Conservation (phyloP, 2,329 filamentous ascomycete species). For the Aspergillus brasiliensis region DNA sequence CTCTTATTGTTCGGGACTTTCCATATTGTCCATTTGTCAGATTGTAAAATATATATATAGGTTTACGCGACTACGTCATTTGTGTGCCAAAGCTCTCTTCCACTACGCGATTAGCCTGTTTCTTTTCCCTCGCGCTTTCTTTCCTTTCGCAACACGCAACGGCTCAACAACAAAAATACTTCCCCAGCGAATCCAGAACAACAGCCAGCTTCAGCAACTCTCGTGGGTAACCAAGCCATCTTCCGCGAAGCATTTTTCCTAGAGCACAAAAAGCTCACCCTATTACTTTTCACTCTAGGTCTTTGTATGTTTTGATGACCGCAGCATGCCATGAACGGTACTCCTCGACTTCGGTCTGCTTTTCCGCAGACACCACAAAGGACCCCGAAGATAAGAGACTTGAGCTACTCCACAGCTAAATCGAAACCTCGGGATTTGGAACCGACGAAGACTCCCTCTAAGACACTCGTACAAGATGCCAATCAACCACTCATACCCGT, state of each 20-base stretch:
- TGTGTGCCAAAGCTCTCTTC: neutral
- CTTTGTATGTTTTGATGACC: slow-evolving; percentile 21
- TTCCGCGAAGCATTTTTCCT: no score
- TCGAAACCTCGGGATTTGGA: slow-evolving; percentile 27
- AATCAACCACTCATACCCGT: slow-evolving; percentile 73
- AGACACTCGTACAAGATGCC: slow-evolving; percentile 24
- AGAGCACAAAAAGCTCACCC: neutral
- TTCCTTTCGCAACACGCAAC: neutral
- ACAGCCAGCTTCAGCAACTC: neutral
- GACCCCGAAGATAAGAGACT: slow-evolving; percentile 40
- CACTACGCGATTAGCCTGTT: neutral
- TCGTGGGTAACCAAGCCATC: neutral
- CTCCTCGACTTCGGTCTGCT: slow-evolving; percentile 78
- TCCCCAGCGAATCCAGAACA: neutral
- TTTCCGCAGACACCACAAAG: slow-evolving; percentile 74
- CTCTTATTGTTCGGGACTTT: neutral
- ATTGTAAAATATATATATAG: neutral
- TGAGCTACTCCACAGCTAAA: slow-evolving; percentile 30
- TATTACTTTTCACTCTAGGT: neutral
- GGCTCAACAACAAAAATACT: neutral
- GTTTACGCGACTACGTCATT: neutral
- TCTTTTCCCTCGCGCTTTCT: neutral
- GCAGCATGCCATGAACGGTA: slow-evolving; percentile 76
- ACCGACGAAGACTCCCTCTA: slow-evolving; percentile 27
- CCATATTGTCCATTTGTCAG: neutral